These are phyloP conservation scores for Solanum corneliomulleri DNA, from an alignment of 257 asterid genomes.

Conservation along the genomic window DNA sequence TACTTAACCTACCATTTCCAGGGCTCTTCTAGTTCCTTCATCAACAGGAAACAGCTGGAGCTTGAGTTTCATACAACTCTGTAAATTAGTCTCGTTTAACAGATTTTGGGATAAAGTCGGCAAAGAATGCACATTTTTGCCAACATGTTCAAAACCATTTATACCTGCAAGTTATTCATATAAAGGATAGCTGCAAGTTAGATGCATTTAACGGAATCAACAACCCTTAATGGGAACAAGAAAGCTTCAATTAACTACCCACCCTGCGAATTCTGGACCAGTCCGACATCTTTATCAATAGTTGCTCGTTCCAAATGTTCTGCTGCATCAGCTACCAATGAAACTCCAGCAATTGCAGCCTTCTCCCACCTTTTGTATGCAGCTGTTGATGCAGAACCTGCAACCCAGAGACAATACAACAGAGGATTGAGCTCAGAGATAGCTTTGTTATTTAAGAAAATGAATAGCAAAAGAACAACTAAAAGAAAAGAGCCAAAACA, in stretches of 20 bases:
- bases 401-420: not conserved
- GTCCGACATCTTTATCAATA: conserved; percentile 50
- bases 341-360: conserved; percentile 99
- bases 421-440: not conserved
- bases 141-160: conserved; percentile 39
- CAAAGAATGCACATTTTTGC: conserved; percentile 29
- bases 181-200: not conserved
- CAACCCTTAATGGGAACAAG: not conserved
- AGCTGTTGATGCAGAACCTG: conserved; percentile 59
- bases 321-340: conserved; percentile 99
- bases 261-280: conserved; percentile 48
- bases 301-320: conserved; percentile 85
- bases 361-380: conserved; percentile 98
- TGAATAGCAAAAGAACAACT: not conserved
- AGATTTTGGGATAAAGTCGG: conserved; percentile 17
- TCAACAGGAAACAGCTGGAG: conserved; percentile 94
- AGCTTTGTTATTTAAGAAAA: not conserved
- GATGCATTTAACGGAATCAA: not conserved
- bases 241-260: conserved; percentile 2
- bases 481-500: not conserved
- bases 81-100: conserved; percentile 30
- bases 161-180: conserved; percentile 29
- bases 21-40: conserved; percentile 68
- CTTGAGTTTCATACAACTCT: conserved; percentile 59
- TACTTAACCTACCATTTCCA: conserved; percentile 61